Conservation (phyloP, 768 basidiomycete species). For the Melanogaster broomeanus region DNA sequence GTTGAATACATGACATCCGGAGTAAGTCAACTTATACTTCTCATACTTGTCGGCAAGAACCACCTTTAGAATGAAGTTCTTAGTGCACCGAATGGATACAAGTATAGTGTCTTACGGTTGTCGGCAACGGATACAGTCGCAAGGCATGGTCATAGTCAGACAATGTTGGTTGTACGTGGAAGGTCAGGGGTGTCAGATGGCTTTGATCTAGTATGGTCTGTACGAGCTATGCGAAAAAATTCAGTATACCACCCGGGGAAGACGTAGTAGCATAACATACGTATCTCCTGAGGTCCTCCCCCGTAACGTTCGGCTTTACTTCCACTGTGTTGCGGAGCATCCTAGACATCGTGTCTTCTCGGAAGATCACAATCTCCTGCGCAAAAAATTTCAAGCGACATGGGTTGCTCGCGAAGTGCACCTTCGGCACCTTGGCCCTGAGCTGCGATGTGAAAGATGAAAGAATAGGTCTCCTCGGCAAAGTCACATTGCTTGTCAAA, state of each 20-base stretch:
- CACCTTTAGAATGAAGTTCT: conserved; percentile 48
- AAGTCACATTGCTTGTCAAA: conserved; percentile 73
- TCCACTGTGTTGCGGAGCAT: conserved; percentile 93
- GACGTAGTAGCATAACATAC: conserved; percentile 47
- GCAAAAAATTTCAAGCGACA: conserved; percentile 94
- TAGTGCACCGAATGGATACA: not conserved
- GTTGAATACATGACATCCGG: conserved; percentile 98
- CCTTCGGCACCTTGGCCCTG: conserved; percentile 71
- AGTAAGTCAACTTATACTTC: conserved; percentile 94
- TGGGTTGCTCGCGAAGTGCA: conserved; percentile 86
- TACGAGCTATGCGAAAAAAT: conserved; percentile 69
- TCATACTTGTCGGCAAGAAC: conserved; percentile 97
- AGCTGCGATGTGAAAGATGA: conserved; percentile 72
- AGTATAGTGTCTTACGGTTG: conserved; percentile 59
- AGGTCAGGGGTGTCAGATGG: conserved; percentile 87
- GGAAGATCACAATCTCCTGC: conserved; percentile 92
- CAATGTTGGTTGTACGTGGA: conserved; percentile 81
- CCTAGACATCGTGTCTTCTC: conserved; percentile 90
- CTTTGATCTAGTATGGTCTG: conserved; percentile 95
- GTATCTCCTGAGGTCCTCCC: conserved; percentile 85
- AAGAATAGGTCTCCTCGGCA: conserved; percentile 83
- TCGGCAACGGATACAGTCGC: conserved; percentile 92
- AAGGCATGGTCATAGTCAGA: conserved; percentile 92
- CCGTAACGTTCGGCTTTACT: conserved; percentile 77
- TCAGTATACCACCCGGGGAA: not conserved